Conservation (phyloP, 148 eudicot genomes). For the Cornus suecica region DNA sequence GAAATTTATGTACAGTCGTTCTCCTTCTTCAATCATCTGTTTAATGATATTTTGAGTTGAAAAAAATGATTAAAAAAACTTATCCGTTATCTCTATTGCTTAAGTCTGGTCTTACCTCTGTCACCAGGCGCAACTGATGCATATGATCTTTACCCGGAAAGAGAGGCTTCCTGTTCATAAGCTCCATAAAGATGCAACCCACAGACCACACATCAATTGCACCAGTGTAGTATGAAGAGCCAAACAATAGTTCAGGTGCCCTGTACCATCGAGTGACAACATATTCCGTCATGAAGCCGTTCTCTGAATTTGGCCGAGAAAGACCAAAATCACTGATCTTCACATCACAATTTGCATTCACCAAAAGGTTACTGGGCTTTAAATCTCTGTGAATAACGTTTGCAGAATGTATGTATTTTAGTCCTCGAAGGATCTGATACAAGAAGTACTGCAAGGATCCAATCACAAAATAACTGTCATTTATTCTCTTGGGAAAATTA, state of each 20-base stretch:
- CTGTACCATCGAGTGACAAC: slow-evolving; percentile 94
- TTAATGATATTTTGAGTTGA: not conserved
- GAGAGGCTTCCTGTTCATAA: slow-evolving; percentile 75
- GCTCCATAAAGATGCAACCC: slow-evolving; percentile 92
- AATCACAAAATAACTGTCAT: slow-evolving; percentile 12
- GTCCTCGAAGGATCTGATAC: slow-evolving; percentile 86
- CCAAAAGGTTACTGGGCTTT: slow-evolving; percentile 75
- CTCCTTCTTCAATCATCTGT: not conserved
- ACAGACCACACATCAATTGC: slow-evolving; percentile 95
- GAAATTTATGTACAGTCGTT: not conserved
- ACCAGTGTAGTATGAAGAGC: slow-evolving; percentile 78
- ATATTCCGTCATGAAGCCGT: slow-evolving; percentile 87
- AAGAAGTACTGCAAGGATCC: slow-evolving; percentile 68
- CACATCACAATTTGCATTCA: slow-evolving; percentile 80
- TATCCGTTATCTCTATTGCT: not conserved
- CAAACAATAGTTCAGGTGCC: slow-evolving; percentile 81
- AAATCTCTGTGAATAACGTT: slow-evolving; percentile 83
- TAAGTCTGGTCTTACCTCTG: slow-evolving; percentile 48
- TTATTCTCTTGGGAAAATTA: not conserved
- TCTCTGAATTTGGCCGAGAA: slow-evolving; percentile 72
- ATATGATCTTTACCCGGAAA: slow-evolving; percentile 84
- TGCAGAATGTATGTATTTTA: slow-evolving; percentile 86
- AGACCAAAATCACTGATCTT: slow-evolving; percentile 92
- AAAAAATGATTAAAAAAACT: not conserved
- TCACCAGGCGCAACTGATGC: slow-evolving; percentile 77